Evolutionary conservation across 805 yeast genomes (phyloP).

Genomic region (Sugiyamaella chiloensis): DNA sequence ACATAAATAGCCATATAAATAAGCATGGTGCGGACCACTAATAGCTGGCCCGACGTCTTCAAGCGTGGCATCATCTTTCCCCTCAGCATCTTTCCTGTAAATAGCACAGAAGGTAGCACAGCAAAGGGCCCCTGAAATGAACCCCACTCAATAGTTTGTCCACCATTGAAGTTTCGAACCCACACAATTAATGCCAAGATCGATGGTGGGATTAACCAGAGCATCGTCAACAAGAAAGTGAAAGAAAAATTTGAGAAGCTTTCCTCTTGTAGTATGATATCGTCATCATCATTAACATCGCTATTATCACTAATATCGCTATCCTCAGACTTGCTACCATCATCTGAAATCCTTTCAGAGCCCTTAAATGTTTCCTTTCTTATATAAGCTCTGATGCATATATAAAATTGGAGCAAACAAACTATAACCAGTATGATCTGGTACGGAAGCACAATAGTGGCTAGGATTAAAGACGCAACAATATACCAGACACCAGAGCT

Average conservation of each 20-base stretch:
- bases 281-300: neutral
- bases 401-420: neutral
- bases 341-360: neutral
- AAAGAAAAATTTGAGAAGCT: conserved; percentile 54
- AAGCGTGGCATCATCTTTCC: conserved; percentile 46
- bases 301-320: neutral
- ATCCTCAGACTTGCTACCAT: neutral
- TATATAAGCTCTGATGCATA: neutral
- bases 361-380: neutral
- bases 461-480: neutral
- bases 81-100: conserved; percentile 54
- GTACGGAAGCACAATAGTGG: neutral
- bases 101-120: conserved; percentile 63
- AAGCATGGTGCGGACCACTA: conserved; percentile 39
- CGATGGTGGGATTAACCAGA: conserved; percentile 77
- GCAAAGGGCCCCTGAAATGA: conserved; percentile 84
- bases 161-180: conserved; percentile 70
- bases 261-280: neutral
- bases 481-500: neutral
- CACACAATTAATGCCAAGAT: conserved; percentile 77
- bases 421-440: neutral
- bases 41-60: conserved; percentile 14
- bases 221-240: conserved; percentile 62
- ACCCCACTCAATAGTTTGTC: conserved; percentile 80
- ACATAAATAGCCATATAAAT: conserved; percentile 58